These are phyloP conservation scores for Circinella umbellata DNA, from an alignment of 371 early-diverging fungal genomes.

Conservation along the genomic window DNA sequence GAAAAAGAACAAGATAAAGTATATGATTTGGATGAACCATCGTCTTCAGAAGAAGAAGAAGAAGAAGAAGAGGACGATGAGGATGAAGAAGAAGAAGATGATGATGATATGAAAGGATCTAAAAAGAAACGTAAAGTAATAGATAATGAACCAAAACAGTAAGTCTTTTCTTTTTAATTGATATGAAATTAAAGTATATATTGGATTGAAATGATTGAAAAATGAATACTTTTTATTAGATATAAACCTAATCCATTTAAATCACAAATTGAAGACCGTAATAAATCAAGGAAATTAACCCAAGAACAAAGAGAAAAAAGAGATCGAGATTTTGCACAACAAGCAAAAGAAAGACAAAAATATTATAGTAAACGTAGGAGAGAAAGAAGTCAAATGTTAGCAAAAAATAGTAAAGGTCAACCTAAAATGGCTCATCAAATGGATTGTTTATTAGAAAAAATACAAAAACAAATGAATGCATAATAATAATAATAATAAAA, in stretches of 20 bases:
- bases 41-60: slow-evolving; percentile 42
- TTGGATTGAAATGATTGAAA: background rate
- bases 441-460: slow-evolving; percentile 60
- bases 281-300: slow-evolving; percentile 47
- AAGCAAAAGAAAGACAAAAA: slow-evolving; percentile 51
- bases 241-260: slow-evolving; percentile 69
- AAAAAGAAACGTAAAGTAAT: slow-evolving; percentile 12
- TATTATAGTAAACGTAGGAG: slow-evolving; percentile 63
- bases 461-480: slow-evolving; percentile 40
- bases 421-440: slow-evolving; percentile 71
- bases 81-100: slow-evolving; percentile 15
- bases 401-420: slow-evolving; percentile 65
- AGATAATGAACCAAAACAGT: background rate
- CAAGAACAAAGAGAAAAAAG: slow-evolving; percentile 41
- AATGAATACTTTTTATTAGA: slow-evolving; percentile 8
- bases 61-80: slow-evolving; percentile 29
- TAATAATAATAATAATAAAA: background rate
- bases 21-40: slow-evolving; percentile 33
- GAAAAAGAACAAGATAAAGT: slow-evolving; percentile 35
- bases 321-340: slow-evolving; percentile 37
- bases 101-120: no score
- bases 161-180: background rate
- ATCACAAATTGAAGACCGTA: slow-evolving; percentile 54
- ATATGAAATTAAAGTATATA: background rate
- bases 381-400: slow-evolving; percentile 59